phyloP scores from a whole-genome alignment of 2,329 filamentous ascomycete genomes.

The Colletotrichum sp. region DNA sequence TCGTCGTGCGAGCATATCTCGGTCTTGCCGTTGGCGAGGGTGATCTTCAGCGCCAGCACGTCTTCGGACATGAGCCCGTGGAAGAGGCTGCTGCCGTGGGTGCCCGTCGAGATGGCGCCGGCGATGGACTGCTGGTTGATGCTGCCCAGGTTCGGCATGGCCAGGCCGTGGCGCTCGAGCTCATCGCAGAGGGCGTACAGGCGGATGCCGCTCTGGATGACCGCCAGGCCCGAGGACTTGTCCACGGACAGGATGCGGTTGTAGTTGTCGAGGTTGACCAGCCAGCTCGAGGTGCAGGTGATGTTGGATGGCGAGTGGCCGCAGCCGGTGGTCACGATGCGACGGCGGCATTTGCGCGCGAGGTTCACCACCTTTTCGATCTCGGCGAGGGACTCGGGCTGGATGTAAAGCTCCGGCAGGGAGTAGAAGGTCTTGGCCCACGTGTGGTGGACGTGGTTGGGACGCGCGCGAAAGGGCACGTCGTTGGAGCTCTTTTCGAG shows the following conservation, averaged over 20 bases:
- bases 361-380: constrained; percentile 84
- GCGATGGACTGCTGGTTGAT: constrained; percentile 95
- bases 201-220: constrained; percentile 88
- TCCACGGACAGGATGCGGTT: constrained; percentile 75
- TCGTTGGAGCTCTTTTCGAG: constrained; percentile 33
- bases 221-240: constrained; percentile 66
- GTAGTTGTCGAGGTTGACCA: constrained; percentile 90
- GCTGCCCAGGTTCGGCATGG: constrained; percentile 90
- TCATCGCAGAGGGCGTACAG: constrained; percentile 75
- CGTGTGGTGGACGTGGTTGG: constrained; percentile 81
- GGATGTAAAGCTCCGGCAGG: constrained; percentile 88
- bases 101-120: constrained; percentile 90
- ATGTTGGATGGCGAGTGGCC: constrained; percentile 91
- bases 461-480: constrained; percentile 77
- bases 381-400: constrained; percentile 79
- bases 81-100: constrained; percentile 84
- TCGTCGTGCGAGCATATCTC: constrained; percentile 72
- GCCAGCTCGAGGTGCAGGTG: constrained; percentile 93
- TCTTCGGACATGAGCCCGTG: constrained; percentile 87
- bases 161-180: constrained; percentile 77
- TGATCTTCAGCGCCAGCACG: constrained; percentile 76
- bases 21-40: constrained; percentile 79
- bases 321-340: constrained; percentile 86
- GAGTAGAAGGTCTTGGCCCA: constrained; percentile 95
- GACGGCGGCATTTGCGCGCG: constrained; percentile 79